Evolutionary conservation across 2,329 filamentous ascomycete genomes (phyloP).

Genomic region (Colletotrichum sp.): DNA sequence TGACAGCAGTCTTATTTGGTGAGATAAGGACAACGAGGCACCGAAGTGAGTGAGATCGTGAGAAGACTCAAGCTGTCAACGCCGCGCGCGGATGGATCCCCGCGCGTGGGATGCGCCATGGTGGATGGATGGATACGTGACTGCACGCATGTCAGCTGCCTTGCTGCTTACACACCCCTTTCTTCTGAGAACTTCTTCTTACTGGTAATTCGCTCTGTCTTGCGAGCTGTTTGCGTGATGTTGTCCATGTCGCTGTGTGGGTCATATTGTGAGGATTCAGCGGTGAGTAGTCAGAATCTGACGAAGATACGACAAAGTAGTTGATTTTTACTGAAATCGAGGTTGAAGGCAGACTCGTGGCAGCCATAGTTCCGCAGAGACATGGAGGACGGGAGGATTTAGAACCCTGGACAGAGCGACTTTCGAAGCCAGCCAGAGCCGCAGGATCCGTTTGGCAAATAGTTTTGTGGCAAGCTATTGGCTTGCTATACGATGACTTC

Average conservation of each 20-base stretch:
- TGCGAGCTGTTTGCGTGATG: not conserved
- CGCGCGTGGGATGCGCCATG: not conserved
- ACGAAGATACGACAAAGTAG: not conserved
- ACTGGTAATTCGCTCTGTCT: not conserved
- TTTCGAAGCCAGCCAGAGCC: not conserved
- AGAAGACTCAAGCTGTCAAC: not conserved
- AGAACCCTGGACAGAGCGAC: not conserved
- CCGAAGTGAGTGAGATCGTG: not conserved
- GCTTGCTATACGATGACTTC: slow-evolving; percentile 5
- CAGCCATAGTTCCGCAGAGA: not conserved
- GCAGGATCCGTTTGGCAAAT: slow-evolving; percentile 3
- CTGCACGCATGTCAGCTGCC: slow-evolving; percentile 10
- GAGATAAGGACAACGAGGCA: not conserved
- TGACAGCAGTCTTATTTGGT: not conserved
- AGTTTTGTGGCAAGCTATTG: not conserved
- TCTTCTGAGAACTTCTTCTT: not conserved
- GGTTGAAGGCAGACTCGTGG: not conserved
- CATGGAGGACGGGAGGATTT: not conserved
- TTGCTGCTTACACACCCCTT: slow-evolving; percentile 9
- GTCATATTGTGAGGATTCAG: not conserved
- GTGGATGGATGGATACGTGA: not conserved
- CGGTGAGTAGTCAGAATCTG: not conserved
- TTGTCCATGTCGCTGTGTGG: not conserved
- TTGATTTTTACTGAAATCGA: not conserved
- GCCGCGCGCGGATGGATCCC: not conserved